These are phyloP conservation scores for Leccinum sublutescens DNA, from an alignment of 768 basidiomycete species.

Conservation along the genomic window DNA sequence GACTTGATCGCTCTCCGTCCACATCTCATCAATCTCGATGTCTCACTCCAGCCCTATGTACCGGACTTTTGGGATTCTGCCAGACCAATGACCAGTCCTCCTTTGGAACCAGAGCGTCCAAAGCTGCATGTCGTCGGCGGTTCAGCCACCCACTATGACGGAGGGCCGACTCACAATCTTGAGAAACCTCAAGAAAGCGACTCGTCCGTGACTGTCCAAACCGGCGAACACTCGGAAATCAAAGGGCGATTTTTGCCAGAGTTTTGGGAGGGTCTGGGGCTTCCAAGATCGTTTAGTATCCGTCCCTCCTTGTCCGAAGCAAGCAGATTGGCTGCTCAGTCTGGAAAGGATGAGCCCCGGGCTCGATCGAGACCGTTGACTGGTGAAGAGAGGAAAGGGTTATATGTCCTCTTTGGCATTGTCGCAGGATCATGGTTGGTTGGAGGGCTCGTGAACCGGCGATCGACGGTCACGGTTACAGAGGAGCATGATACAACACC, in stretches of 20 bases:
- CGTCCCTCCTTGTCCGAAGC: conserved; percentile 17
- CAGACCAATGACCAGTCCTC: conserved; percentile 32
- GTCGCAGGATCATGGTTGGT: conserved; percentile 48
- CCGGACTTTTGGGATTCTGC: conserved; percentile 60
- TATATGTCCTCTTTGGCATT: conserved; percentile 49
- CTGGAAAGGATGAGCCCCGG: conserved; percentile 15
- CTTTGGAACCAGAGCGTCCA: conserved; percentile 32
- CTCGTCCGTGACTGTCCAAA: conserved; percentile 2
- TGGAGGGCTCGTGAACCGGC: conserved; percentile 33
- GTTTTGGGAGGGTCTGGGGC: conserved; percentile 36
- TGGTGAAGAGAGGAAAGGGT: conserved; percentile 45
- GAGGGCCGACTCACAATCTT: conserved; percentile 45
- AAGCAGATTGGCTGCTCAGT: conserved; percentile 10
- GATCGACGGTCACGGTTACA: conserved; percentile 1
- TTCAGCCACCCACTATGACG: conserved; percentile 44
- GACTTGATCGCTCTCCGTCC: conserved; percentile 4
- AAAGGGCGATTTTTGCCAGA: conserved; percentile 31
- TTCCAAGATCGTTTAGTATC: conserved; percentile 33
- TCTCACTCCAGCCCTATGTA: conserved; percentile 48
- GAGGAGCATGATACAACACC: conserved; percentile 9
- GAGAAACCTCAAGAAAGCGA: conserved; percentile 23
- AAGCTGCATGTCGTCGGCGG: conserved; percentile 53
- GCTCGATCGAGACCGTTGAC: conserved; percentile 36
- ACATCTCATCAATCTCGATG: conserved; percentile 4
- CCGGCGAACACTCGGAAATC: conserved; percentile 15